Percentiles rank a stretch among this genome's conserved stretches.
These are phyloP conservation scores for Sisymbrium irio DNA, from an alignment of 345 rosid genomes.

Conservation along the genomic window DNA sequence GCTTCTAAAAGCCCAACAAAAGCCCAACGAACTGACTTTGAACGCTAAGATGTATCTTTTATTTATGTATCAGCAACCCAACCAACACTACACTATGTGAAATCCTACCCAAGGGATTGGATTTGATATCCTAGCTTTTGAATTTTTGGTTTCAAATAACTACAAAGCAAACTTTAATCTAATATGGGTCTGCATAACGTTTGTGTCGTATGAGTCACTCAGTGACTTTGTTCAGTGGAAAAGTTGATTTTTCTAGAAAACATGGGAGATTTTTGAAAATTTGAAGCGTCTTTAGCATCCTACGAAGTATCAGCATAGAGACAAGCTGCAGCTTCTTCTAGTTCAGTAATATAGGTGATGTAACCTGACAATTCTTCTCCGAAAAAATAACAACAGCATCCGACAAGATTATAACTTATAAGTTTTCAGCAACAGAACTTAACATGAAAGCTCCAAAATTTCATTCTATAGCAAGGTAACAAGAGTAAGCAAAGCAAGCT, in stretches of 20 bases:
- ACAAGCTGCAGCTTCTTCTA: background rate
- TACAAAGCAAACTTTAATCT: background rate
- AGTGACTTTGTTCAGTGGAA: background rate
- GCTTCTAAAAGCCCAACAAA: background rate
- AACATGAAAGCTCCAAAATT: slow-evolving; percentile 11
- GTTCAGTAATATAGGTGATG: background rate
- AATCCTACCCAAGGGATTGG: no score
- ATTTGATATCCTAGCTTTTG: no score
- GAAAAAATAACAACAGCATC: background rate
- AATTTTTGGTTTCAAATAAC: background rate
- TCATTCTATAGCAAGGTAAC: background rate
- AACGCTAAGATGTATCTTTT: no score
- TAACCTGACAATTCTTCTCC: slow-evolving; percentile 14
- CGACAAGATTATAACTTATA: background rate
- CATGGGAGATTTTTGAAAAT: no score
- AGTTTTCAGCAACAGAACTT: background rate
- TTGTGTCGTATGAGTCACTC: background rate
- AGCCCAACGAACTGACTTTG: background rate
- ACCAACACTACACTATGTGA: no score
- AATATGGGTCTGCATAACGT: background rate
- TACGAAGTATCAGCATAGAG: background rate
- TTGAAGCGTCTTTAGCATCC: background rate
- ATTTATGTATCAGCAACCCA: no score
- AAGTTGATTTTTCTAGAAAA: no score
- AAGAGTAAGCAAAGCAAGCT: slow-evolving; percentile 4